Evolutionary conservation across 2,329 filamentous ascomycete genomes (phyloP), one percentile per base, ranked within the genome.

Genomic region (Pyrenochaeta sp.): DNA sequence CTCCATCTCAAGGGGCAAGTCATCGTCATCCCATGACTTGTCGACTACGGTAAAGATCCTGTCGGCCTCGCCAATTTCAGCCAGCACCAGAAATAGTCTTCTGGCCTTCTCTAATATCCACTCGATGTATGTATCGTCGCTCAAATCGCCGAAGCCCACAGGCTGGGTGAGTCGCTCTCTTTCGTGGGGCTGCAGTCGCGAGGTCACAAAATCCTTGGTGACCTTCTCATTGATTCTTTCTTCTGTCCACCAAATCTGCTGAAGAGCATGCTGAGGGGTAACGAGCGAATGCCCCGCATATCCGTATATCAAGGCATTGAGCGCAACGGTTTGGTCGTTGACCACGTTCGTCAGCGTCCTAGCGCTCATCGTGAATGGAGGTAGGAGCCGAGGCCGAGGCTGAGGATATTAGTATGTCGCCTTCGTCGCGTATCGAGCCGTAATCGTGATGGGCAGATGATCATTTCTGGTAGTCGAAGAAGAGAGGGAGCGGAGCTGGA

Each of bases 1-100:
- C 50, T 90, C 87, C 52, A 85, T 79, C 4, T 87, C 81, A 47
- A 93, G 82, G 5, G 91, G 91, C 42, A 93, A 80, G 77, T 93
- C 90, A 52, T 87, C 84, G 69, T 93, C 91, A 65, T 91, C 89
- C 90, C 90, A 92, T 24, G 88, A 90, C 69, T 90, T 87, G 75
- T 93, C 90, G 56, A 92, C 87, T 51, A 91, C 82, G 42, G 86
- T 86, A 69, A 93, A 93, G 59, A 93, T 92, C 72, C 90, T 88
- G 66, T 91, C 88, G 0, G 90, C 86, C 10, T 90, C 83, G 32
- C 87, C 88, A 25, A 92, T 80, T 67, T 92, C 90, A 52, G 87
- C 82, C 27, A 93, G 80, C 39, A 91, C 88, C 46, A 93, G 80
- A 69, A 92, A 93, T 39, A 92, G 81, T 46, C 88, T 84, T 69